Base-by-base conservation (phyloP, 192 early-diverging fungal species). In the Podochytrium sp. region DNA sequence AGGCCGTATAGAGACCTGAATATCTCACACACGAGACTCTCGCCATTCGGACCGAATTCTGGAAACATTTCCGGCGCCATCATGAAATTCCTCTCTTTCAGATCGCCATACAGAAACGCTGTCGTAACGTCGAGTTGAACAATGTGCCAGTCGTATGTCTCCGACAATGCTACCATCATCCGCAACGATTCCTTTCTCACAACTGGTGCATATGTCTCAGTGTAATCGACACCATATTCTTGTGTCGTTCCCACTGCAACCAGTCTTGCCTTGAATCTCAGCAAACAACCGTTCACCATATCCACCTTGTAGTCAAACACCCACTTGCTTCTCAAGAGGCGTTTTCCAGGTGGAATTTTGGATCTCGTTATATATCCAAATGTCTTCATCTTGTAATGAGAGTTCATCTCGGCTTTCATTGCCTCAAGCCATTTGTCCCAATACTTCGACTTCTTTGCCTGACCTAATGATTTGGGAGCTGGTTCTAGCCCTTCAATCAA, bases 211-310 rank as follows among this genome's bases (percentile, higher is more conserved):
- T 42, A 78, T 3, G 73, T 79, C 47, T 83, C 74, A 1, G 52
- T 59, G 62, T 79, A 83, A 53, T 83, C 82, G 3, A 80, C 35
- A 2, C 79, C 79, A 1, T 65, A 3, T 14, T 59, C 14, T 50
- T 83, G 82, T 1, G 27, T 60, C 55, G 69, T 77, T 20, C 79
- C 82, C n/a, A 50, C 42, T 1, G 72, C 77, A 27, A 80, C 79
- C 30, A 72, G 37, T 7, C 79, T 65, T 29, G 79, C 76, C 59
- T 83, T 83, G 69, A 75, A 75, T 16, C 40, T 43, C 52, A 53
- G 12, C 27, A 75, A 20, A 23, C 20, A 39, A 3, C 64, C 62
- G 41, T 73, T 52, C 3, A 49, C 43, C 25, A 58, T 33, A 58
- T 79, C 57, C n/a, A 72, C 5, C 56, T 79, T 79, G 42, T 50